These are phyloP conservation scores for Cyclotella sp. DNA, from an alignment of 108 stramenopile genomes.

Conservation along the genomic window DNA sequence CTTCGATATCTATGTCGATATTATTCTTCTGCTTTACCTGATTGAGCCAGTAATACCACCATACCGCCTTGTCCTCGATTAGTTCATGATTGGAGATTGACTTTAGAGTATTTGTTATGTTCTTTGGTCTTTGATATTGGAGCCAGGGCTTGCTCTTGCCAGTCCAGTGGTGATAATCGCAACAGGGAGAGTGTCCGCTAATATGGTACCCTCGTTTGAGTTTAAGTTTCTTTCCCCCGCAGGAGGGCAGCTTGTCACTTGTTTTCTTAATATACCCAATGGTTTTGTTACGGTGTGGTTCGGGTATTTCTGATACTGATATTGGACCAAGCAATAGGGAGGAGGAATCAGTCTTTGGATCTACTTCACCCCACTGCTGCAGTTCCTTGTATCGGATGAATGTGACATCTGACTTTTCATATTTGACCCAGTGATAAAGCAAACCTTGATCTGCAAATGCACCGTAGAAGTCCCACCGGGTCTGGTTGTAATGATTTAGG, in stretches of 20 bases:
- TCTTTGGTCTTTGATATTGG: background rate
- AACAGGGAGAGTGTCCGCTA: slow-evolving; percentile 28
- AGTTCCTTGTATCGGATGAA: slow-evolving; percentile 19
- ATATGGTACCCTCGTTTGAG: slow-evolving; percentile 5
- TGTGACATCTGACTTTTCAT: slow-evolving; percentile 46
- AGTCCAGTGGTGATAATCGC: slow-evolving; percentile 52
- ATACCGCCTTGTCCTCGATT: background rate
- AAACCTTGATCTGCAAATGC: slow-evolving; percentile 65
- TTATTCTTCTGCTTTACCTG: background rate
- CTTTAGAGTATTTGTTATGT: background rate
- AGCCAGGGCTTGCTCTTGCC: slow-evolving; percentile 60
- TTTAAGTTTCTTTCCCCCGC: background rate
- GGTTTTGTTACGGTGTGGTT: background rate
- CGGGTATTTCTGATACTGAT: background rate
- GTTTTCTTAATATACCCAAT: background rate
- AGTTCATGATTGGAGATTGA: background rate
- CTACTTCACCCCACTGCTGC: slow-evolving; percentile 2
- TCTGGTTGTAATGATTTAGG: background rate
- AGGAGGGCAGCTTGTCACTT: background rate
- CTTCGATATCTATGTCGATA: background rate
- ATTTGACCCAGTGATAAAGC: slow-evolving; percentile 57
- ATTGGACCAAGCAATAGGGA: background rate
- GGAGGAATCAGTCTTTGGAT: background rate
- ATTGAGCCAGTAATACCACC: slow-evolving; percentile 11
- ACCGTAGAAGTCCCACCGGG: slow-evolving; percentile 56